Evolutionary conservation across 2,329 filamentous ascomycete species (phyloP).

Genomic region (Reticulascus tulasneorum): DNA sequence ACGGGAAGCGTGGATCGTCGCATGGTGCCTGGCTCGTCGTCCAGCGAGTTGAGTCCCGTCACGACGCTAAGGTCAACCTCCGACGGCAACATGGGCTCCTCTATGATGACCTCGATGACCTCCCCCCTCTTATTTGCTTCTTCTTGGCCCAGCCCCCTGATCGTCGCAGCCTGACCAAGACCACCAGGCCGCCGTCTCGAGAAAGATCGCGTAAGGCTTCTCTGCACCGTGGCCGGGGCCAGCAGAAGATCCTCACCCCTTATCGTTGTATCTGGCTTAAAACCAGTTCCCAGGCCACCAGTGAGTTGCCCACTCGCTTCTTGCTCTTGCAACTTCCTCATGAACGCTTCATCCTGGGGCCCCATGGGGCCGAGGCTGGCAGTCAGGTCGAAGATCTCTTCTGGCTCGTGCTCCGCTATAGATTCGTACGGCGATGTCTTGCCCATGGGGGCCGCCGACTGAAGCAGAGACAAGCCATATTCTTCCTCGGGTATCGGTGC

Average conservation of each 20-base stretch:
- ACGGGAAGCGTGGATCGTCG: slow-evolving; percentile 33
- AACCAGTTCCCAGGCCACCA: slow-evolving; percentile 54
- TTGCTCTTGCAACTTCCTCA: slow-evolving; percentile 42
- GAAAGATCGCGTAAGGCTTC: slow-evolving; percentile 36
- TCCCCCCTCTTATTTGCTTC: slow-evolving; percentile 58
- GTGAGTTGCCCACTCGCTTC: slow-evolving; percentile 54
- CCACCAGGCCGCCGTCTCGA: slow-evolving; percentile 26
- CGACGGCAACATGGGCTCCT: slow-evolving; percentile 22
- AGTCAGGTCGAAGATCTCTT: slow-evolving; percentile 41
- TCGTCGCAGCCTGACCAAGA: slow-evolving; percentile 31
- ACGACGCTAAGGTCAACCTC: slow-evolving; percentile 49
- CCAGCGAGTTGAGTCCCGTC: slow-evolving; percentile 34
- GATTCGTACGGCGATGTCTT: slow-evolving; percentile 27
- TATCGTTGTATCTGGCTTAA: slow-evolving; percentile 42
- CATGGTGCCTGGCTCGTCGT: slow-evolving; percentile 21
- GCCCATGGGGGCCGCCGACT: slow-evolving; percentile 36
- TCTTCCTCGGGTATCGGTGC: slow-evolving; percentile 34
- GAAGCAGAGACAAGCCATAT: slow-evolving; percentile 39
- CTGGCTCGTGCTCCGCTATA: slow-evolving; percentile 22
- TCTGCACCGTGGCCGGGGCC: slow-evolving; percentile 25
- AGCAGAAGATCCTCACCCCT: slow-evolving; percentile 48
- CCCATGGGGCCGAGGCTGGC: slow-evolving; percentile 42
- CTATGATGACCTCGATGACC: slow-evolving; percentile 56
- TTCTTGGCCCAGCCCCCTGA: slow-evolving; percentile 49
- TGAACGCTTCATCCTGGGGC: slow-evolving; percentile 38